These are phyloP conservation scores for Zygoascus sp. DNA, from an alignment of 1,139 yeast genomes.

Conservation along the genomic window DNA sequence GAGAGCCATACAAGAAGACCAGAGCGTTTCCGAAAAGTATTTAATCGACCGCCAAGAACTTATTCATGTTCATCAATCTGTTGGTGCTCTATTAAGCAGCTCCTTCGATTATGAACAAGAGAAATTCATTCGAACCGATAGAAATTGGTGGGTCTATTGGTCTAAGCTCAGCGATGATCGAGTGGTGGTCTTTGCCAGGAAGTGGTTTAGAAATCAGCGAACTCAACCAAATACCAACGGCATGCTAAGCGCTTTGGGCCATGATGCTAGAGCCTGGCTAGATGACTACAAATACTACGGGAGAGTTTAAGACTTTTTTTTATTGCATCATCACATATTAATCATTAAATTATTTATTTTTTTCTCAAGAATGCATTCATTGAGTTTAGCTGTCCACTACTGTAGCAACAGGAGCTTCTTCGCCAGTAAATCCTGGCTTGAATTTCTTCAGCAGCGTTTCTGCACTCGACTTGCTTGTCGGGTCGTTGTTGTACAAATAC, in stretches of 20 bases:
- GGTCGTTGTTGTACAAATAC: conserved; percentile 50
- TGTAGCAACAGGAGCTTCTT: not conserved
- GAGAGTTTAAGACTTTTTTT: conserved; percentile 19
- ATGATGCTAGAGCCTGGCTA: conserved; percentile 31
- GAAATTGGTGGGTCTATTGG: conserved; percentile 35
- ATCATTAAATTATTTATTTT: conserved; percentile 8
- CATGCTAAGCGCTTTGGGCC: conserved; percentile 29
- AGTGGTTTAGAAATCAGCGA: conserved; percentile 23
- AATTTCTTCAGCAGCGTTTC: conserved; percentile 50
- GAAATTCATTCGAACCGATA: conserved; percentile 28
- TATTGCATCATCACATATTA: conserved; percentile 4
- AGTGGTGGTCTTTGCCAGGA: conserved; percentile 29
- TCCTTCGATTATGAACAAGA: conserved; percentile 24
- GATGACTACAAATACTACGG: conserved; percentile 29
- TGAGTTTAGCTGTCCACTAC: too few species aligned
- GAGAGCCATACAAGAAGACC: conserved; percentile 17
- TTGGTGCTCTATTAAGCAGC: conserved; percentile 21
- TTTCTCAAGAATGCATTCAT: not conserved
- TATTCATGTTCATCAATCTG: conserved; percentile 28
- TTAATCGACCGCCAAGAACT: conserved; percentile 23
- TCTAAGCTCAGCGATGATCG: conserved; percentile 25
- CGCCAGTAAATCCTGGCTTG: conserved; percentile 24
- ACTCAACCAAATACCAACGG: conserved; percentile 23
- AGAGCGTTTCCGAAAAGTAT: conserved; percentile 16
- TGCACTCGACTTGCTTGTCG: conserved; percentile 55